phyloP scores from a whole-genome alignment of 345 rosid species.

The Clausena lansium region DNA sequence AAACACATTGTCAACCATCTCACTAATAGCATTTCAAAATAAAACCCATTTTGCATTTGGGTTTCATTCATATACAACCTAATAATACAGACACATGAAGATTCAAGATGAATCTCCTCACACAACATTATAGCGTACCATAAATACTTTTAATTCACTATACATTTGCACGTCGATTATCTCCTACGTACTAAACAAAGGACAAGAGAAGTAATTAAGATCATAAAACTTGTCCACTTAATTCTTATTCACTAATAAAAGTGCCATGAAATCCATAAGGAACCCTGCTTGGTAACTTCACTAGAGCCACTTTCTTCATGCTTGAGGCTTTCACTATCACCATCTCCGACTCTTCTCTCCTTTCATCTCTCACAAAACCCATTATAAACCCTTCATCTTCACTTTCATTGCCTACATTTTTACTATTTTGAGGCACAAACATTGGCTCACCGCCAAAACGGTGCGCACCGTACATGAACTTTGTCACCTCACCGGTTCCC shows the following conservation, averaged over 20 bases:
- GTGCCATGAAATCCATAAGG: slow-evolving; percentile 84
- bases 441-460: slow-evolving; percentile 72
- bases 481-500: slow-evolving; percentile 30
- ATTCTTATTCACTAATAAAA: slow-evolving; percentile 44
- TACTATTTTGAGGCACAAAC: slow-evolving; percentile 30
- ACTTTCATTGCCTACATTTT: not conserved
- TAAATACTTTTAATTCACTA: too few species aligned
- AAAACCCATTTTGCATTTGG: not conserved
- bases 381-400: slow-evolving; percentile 56
- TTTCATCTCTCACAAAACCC: slow-evolving; percentile 63
- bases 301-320: slow-evolving; percentile 53
- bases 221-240: slow-evolving; percentile 29
- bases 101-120: too few species aligned
- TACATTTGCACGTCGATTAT: not conserved
- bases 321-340: slow-evolving; percentile 43
- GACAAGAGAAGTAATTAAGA: not conserved
- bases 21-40: not conserved
- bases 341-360: slow-evolving; percentile 48
- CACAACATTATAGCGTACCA: too few species aligned
- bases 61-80: not conserved
- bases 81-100: too few species aligned
- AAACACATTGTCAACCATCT: too few species aligned
- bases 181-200: not conserved
- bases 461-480: slow-evolving; percentile 44
- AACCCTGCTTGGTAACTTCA: slow-evolving; percentile 57